Conservation (phyloP, 2,329 filamentous ascomycete genomes). For the Trichophyton mentagrophytes region DNA sequence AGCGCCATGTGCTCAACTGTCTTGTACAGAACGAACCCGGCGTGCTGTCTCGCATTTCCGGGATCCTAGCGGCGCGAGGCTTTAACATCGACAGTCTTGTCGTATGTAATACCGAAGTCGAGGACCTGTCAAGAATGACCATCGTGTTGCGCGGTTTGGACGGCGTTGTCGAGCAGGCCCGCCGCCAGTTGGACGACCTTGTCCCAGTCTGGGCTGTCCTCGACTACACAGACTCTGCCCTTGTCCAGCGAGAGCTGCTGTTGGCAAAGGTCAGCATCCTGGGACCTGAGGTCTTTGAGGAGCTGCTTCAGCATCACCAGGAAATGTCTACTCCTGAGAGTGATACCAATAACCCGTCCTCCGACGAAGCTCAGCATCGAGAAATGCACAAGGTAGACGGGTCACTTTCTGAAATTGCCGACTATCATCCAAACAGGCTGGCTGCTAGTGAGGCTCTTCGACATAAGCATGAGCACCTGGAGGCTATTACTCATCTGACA, state of each 20-base stretch:
- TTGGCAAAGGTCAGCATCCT: slow-evolving; percentile 95
- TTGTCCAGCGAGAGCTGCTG: slow-evolving; percentile 90
- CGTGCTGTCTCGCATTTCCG: slow-evolving; percentile 89
- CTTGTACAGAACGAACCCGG: slow-evolving; percentile 98
- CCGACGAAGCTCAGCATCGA: slow-evolving; percentile 19
- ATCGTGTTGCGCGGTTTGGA: slow-evolving; percentile 95
- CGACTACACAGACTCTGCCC: slow-evolving; percentile 82
- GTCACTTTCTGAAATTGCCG: slow-evolving; percentile 27
- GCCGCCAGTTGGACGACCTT: slow-evolving; percentile 86
- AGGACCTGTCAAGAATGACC: slow-evolving; percentile 95
- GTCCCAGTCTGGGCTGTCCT: slow-evolving; percentile 97
- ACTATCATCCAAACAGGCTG: slow-evolving; percentile 84
- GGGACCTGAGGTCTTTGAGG: slow-evolving; percentile 95
- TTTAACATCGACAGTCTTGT: slow-evolving; percentile 99
- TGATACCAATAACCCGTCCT: slow-evolving; percentile 14
- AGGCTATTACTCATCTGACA: slow-evolving; percentile 88
- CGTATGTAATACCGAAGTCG: slow-evolving; percentile 94
- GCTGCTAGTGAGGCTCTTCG: slow-evolving; percentile 77
- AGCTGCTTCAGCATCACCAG: slow-evolving; percentile 85
- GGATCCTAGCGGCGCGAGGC: slow-evolving; percentile 85
- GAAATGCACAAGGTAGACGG: slow-evolving; percentile 30
- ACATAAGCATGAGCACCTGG: slow-evolving; percentile 94
- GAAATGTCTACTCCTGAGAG: slow-evolving; percentile 57
- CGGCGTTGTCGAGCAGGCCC: slow-evolving; percentile 78
- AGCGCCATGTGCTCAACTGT: slow-evolving; percentile 94